phyloP scores from a whole-genome alignment of 768 basidiomycete species.

The Heimioporus sp. region DNA sequence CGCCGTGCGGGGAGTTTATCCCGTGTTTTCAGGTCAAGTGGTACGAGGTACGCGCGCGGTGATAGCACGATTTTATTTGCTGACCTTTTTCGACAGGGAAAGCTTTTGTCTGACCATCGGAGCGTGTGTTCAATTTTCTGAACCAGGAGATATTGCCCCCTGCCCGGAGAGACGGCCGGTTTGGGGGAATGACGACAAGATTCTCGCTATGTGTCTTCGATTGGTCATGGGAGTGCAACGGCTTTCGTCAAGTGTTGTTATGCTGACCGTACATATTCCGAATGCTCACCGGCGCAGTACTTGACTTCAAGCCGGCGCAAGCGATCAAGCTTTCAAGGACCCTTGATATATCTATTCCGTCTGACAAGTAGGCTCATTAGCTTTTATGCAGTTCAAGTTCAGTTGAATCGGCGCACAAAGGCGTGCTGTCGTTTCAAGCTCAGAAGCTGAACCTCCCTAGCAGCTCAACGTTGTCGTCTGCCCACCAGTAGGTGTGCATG shows the following conservation, averaged over 20 bases:
- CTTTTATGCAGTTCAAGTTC: not conserved
- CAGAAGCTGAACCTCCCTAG: no score
- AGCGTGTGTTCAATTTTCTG: not conserved
- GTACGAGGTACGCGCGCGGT: constrained; percentile 7
- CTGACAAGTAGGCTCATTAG: not conserved
- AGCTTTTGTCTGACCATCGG: not conserved
- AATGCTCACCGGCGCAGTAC: not conserved
- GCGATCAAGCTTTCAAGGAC: not conserved
- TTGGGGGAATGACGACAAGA: not conserved
- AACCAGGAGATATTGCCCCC: not conserved
- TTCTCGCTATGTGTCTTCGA: not conserved
- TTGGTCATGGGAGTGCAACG: not conserved
- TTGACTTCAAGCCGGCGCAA: not conserved
- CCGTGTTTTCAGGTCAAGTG: not conserved
- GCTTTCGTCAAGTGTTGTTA: constrained; percentile 5
- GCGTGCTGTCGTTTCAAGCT: no score
- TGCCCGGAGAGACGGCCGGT: not conserved
- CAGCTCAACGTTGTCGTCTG: not conserved
- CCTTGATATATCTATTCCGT: not conserved
- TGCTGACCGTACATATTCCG: not conserved
- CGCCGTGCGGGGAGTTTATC: not conserved
- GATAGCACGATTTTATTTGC: not conserved
- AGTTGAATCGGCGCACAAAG: not conserved
- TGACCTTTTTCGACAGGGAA: not conserved
- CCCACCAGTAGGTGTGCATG: not conserved